These are phyloP conservation scores for Cytospora paraplurivora DNA, from an alignment of 2,329 filamentous ascomycete species.

Conservation along the genomic window DNA sequence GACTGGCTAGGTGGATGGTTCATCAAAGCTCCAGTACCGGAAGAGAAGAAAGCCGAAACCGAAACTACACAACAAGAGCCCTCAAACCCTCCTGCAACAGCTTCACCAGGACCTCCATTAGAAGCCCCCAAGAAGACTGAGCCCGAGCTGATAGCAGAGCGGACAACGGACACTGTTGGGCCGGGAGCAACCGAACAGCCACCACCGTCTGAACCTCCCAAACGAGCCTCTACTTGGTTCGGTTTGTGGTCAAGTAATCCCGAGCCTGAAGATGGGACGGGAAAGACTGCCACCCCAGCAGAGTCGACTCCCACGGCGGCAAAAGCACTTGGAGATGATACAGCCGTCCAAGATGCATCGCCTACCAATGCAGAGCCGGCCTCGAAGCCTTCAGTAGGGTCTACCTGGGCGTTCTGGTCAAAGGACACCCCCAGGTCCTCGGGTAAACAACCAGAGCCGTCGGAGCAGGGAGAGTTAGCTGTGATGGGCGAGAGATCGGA, in stretches of 20 bases:
- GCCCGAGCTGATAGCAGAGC: constrained; percentile 4
- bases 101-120: too few relatives aligned
- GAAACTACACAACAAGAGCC: constrained; percentile 31
- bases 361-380: constrained; percentile 36
- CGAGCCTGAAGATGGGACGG: constrained; percentile 15
- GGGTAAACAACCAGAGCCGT: constrained; percentile 34
- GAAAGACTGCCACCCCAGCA: constrained; percentile 22
- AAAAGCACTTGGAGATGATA: constrained; percentile 42
- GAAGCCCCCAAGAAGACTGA: constrained; percentile 12
- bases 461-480: constrained; percentile 55
- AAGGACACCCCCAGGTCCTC: constrained; percentile 50
- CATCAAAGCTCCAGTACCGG: constrained; percentile 30
- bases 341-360: constrained; percentile 48
- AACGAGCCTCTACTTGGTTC: constrained; percentile 40
- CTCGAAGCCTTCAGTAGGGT: constrained; percentile 53
- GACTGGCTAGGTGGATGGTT: constrained; percentile 60
- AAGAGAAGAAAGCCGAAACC: constrained; percentile 11
- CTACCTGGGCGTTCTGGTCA: constrained; percentile 84
- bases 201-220: constrained; percentile 27
- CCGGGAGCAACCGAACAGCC: constrained; percentile 11
- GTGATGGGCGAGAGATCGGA: constrained; percentile 60
- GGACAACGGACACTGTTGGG: not conserved
- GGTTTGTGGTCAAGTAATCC: constrained; percentile 25
- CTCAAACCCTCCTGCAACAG: constrained; percentile 6
- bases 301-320: constrained; percentile 26